These are phyloP conservation scores for Spiraea crenata DNA, from an alignment of 331 rosid species.

Conservation along the genomic window DNA sequence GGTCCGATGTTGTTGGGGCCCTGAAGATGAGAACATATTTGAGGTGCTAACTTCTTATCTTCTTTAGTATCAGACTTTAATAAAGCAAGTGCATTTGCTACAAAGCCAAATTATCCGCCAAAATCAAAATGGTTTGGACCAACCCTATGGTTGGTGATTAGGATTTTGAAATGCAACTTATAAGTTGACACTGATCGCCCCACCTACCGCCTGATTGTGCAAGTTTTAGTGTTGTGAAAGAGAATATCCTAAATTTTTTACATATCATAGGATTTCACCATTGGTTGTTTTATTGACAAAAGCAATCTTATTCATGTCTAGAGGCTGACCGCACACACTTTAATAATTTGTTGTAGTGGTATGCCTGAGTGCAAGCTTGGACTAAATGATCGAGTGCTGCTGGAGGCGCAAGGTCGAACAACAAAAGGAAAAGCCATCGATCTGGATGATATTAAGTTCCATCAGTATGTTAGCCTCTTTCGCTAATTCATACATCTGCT, in stretches of 20 bases:
- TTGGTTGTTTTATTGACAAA: background rate
- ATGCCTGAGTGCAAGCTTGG: constrained; percentile 46
- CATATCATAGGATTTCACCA: background rate
- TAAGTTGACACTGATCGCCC: background rate
- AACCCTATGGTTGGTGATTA: background rate
- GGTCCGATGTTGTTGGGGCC: constrained; percentile 42
- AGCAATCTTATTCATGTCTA: background rate
- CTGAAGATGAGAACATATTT: constrained; percentile 38
- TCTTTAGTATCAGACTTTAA: background rate
- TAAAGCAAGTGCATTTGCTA: constrained; percentile 4
- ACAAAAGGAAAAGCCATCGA: constrained; percentile 38
- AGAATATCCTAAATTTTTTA: background rate
- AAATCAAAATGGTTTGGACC: background rate
- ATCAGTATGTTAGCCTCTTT: constrained; percentile 28
- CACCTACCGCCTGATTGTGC: background rate
- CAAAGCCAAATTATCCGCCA: background rate
- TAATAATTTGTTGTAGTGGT: constrained; percentile 29
- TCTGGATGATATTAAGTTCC: constrained; percentile 41
- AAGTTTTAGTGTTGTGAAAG: background rate
- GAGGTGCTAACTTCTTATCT: constrained; percentile 26
- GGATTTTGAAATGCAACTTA: background rate
- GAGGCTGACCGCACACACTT: constrained; percentile 1
- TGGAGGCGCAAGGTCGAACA: constrained; percentile 38
- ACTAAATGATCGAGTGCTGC: constrained; percentile 34
- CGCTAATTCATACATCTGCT: background rate